Evolutionary conservation across 164 flowering plant genomes (phyloP).

Genomic region (Vitis amurensis): DNA sequence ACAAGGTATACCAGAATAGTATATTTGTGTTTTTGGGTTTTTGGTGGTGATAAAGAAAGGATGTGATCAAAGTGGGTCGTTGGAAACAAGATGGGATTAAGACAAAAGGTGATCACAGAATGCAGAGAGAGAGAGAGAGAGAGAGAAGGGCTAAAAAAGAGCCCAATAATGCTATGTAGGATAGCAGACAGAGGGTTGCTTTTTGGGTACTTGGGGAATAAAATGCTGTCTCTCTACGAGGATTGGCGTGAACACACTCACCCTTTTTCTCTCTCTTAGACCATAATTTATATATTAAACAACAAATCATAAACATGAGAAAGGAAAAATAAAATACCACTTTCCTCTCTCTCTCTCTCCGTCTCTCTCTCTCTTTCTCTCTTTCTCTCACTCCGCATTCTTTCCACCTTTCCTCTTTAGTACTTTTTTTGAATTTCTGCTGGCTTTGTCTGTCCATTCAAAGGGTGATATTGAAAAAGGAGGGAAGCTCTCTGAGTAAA

Average conservation of each 20-base stretch:
- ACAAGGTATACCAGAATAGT: no score
- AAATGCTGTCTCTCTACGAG: constrained; percentile 42
- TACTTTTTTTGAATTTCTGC: constrained; percentile 45
- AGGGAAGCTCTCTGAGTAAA: constrained; percentile 17
- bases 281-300: background rate
- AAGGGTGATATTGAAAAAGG: constrained; percentile 26
- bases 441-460: constrained; percentile 50
- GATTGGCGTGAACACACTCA: constrained; percentile 41
- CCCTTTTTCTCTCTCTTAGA: constrained; percentile 1
- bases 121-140: constrained; percentile 16
- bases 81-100: constrained; percentile 21
- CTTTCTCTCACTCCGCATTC: constrained; percentile 12
- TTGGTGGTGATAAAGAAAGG: constrained; percentile 4
- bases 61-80: constrained; percentile 1
- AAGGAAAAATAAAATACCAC: constrained; percentile 16
- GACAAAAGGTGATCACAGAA: constrained; percentile 29
- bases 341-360: constrained; percentile 11
- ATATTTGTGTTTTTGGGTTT: background rate
- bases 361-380: constrained; percentile 5
- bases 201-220: constrained; percentile 63
- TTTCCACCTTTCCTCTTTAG: constrained; percentile 28
- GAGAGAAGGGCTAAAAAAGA: constrained; percentile 25
- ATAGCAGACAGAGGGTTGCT: constrained; percentile 67
- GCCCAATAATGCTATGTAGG: constrained; percentile 44
- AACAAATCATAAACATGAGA: constrained; percentile 27